Evolutionary conservation across 169 alveolate genomes (phyloP), one percentile per base, ranked within the genome.

Genomic region (Cryptosporidium andersoni): DNA sequence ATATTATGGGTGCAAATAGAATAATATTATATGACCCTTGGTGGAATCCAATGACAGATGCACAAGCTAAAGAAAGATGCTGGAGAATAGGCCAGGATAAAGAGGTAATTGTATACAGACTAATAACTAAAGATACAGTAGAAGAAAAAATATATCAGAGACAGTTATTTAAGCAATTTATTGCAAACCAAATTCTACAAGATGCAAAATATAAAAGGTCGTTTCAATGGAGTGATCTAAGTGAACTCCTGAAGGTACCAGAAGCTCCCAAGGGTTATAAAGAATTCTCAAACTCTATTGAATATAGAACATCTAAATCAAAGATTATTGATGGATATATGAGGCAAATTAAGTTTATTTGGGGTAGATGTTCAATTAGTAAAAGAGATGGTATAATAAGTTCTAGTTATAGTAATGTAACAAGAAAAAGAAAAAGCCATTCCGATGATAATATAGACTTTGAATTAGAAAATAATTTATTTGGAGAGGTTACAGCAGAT

Each of bases 21-120:
- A 95, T 94, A 7, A 89, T 94, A 6, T 81, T 94, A n/a, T 90
- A 91, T 81, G 97, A 94, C 43, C 97, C 96, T 3, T 95, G 93
- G 74, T 94, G 97, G 97, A 94, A 94, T 64, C 97, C 97, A 2
- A 94, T 92, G 95, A 91, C 91, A 2, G 95, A 92, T 48, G 80
- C 90, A 48, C 93, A 94, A 80, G 97, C 97, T 1, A 91, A 93
- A 4, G 97, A 94, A 53, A 82, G 97, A n/a, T 92, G 94, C 8
- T 89, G 94, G 91, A 91, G 98, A 81, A 92, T 94, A 1, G 98
- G 98, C 11, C 96, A 95, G 89, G 90, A 91, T 66, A 82, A 88
- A 65, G 92, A 91, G 48, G 98, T 94, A 16, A 88, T 90, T 58
- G 95, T 95, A 39, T 95, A 94, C 88, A 82, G 98, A 53, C 82